Evolutionary conservation across 202 grass and related monocot species (phyloP), one percentile per base, ranked within the genome.

Genomic region (Panicum virgatum): DNA sequence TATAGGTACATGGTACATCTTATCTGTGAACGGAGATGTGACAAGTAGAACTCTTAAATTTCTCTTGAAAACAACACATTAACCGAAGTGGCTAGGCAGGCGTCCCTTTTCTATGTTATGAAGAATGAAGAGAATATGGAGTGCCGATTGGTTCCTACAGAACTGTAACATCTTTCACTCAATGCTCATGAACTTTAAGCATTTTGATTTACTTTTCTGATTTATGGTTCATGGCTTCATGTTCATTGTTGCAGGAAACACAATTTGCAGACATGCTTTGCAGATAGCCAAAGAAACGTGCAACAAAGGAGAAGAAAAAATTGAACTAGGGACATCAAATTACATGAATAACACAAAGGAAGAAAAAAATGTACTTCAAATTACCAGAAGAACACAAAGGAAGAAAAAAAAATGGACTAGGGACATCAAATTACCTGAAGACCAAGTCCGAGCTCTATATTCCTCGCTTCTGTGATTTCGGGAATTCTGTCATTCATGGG

Each of bases 361-460:
- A n/a, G n/a, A n/a, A n/a, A 52, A 57, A 32, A 20, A 11, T 50
- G 65, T 23, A 61, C n/a, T 39, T 63, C 10, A 18, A 65, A 54
- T 80, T 93, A 99, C 96, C 90, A 96, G 96, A 84, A 99, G 89
- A 51, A 42, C 7, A 64, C 42, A 69, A 65, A 36, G 29, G 22
- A 3, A 45, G 3, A 52, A 75, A 59, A 51, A 52, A 57, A 32
- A 20, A 11, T 50, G 65, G 29, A 61, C n/a, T 39, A 26, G 29
- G 6, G 32, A 54, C 5, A 37, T 63, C 10, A 18, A 65, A 54
- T 80, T 93, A 99, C 96, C 90, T 99, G 96, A 84, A 99, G 89
- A 51, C 96, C 96, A 85, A 99, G 91, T 66, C 96, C 96, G 85
- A 99, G 93, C 78, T 99, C 96, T 88, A 96, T 94, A 67, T 99